Conservation (phyloP, 306 rosid species). For the Castanea crenata region DNA sequence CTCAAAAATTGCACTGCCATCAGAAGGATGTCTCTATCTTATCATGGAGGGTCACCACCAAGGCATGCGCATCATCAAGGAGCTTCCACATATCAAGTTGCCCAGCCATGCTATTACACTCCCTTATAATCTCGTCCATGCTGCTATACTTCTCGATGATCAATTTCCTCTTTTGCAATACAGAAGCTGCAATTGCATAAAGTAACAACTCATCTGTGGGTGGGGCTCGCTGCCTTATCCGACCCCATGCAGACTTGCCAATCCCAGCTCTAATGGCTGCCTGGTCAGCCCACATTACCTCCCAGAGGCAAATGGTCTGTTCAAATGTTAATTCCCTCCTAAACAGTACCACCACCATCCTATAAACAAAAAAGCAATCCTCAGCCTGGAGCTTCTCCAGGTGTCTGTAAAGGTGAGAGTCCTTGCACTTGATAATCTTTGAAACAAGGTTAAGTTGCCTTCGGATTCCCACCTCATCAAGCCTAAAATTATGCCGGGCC, state of each 20-base stretch:
- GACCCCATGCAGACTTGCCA: slow-evolving; percentile 93
- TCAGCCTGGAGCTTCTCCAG: slow-evolving; percentile 94
- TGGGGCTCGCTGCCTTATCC: slow-evolving; percentile 95
- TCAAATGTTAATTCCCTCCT: slow-evolving; percentile 96
- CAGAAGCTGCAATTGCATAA: slow-evolving; percentile 93
- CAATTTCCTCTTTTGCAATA: slow-evolving; percentile 87
- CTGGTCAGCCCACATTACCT: slow-evolving; percentile 99
- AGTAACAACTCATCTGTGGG: slow-evolving; percentile 93
- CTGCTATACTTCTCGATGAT: slow-evolving; percentile 92
- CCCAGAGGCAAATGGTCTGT: slow-evolving; percentile 97
- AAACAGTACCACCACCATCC: slow-evolving; percentile 98
- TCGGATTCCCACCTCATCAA: slow-evolving; percentile 93
- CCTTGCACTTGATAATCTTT: slow-evolving; percentile 80
- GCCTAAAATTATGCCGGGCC: slow-evolving; percentile 98
- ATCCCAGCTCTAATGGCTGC: slow-evolving; percentile 94
- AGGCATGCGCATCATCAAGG: slow-evolving; percentile 89
- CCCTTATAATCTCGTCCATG: slow-evolving; percentile 98
- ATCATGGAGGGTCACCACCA: slow-evolving; percentile 95
- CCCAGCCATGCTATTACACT: slow-evolving; percentile 97
- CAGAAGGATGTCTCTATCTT: slow-evolving; percentile 70
- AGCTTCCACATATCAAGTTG: slow-evolving; percentile 97
- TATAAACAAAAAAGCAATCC: slow-evolving; percentile 96
- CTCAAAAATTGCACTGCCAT: slow-evolving; percentile 31
- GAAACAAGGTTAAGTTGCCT: slow-evolving; percentile 88
- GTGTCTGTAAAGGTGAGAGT: slow-evolving; percentile 85